Base-by-base conservation (phyloP, 2,329 filamentous ascomycete genomes). In the Neofusicoccum sp. region DNA sequence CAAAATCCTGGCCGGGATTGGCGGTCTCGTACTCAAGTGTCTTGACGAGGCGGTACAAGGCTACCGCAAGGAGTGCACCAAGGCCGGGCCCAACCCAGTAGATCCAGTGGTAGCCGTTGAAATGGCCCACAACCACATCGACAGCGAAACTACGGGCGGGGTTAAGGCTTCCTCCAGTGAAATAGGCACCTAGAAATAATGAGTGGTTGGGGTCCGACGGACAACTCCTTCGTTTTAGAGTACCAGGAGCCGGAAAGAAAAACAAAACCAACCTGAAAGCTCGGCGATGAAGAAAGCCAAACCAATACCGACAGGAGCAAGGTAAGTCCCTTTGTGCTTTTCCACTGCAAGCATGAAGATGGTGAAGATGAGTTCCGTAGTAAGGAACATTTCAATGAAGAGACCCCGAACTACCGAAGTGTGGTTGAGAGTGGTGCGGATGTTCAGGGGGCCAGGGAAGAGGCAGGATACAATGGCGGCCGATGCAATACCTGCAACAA, bases 21-120 rank as follows among this genome's bases (percentile, higher is more conserved):
- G 75, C 73, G 9, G 73, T 76, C 65, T 77, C 67, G 49, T 77
- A 78, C 56, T 77, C 75, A 9, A 75, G 70, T 12, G 66, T 63
- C 64, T 75, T 77, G 60, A 77, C 72, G 31, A 78, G 71, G 34
- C 66, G 70, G 44, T 77, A 78, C 62, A 76, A 72, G 4, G 61
- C 71, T 11, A 67, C 73, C 2, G 76, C 75, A 12, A 77, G 65
- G 20, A 76, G 33, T 3, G 71, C 71, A 0, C 73, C 73, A 68
- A 74, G 70, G 1, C 71, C 33, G 11, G 79, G 78, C 0, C 78
- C 79, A 28, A 79, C 63, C 79, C 78, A 81, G 69, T 81, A 81
- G 61, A 81, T 78, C 77, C 77, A 78, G 64, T 79, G 72, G 62
- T 79, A 73, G 31, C 65, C 62, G 7, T 76, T 73, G 62, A 79